phyloP scores from a whole-genome alignment of 2,329 filamentous ascomycete genomes.

The Aaosphaeria arxii region DNA sequence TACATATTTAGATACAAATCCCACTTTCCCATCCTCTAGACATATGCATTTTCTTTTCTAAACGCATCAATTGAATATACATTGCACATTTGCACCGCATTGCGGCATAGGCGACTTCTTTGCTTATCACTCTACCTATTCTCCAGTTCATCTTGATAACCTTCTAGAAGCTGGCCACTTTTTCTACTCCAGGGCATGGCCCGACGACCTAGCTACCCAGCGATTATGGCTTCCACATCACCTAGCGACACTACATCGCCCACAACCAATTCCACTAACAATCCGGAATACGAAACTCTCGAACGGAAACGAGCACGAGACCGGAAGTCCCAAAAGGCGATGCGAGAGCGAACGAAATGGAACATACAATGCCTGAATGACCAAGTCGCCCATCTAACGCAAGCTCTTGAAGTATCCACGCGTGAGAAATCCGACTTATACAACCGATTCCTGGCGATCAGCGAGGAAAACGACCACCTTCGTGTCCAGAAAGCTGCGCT shows the following conservation, averaged over 20 bases:
- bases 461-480: slow-evolving; percentile 18
- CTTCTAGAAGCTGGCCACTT: no score
- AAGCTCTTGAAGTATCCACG: slow-evolving; percentile 10
- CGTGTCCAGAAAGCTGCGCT: slow-evolving; percentile 19
- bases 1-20: no score
- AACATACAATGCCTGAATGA: slow-evolving; percentile 18
- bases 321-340: slow-evolving; percentile 20
- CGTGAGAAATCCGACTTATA: slow-evolving; percentile 12
- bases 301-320: slow-evolving; percentile 19
- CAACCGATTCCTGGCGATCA: slow-evolving; percentile 12
- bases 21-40: no score
- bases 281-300: slow-evolving; percentile 11
- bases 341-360: slow-evolving; percentile 20
- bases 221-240: slow-evolving; percentile 5
- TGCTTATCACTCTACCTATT: no score
- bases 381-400: slow-evolving; percentile 16
- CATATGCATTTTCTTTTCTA: no score
- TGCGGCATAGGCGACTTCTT: no score
- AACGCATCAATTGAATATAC: no score
- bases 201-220: not conserved
- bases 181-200: no score
- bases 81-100: no score
- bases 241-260: slow-evolving; percentile 5
- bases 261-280: not conserved
- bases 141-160: no score